Evolutionary conservation across 371 early-diverging fungal species (phyloP).

Genomic region (Zopfochytrium polystomum): DNA sequence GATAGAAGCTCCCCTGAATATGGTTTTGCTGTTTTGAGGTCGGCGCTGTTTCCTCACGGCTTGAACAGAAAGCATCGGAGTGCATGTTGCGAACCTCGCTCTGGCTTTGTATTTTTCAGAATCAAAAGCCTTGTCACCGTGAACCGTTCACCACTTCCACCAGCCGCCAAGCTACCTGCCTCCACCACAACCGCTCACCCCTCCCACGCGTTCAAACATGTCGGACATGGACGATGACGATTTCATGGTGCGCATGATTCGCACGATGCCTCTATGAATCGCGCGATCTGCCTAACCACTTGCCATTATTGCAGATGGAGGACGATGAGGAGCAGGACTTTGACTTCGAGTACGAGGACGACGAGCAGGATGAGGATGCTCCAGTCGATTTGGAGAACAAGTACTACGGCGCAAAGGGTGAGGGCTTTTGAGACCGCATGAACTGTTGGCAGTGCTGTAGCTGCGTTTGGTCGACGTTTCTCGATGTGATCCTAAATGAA

Average conservation of each 20-base stretch:
- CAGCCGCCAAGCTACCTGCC: too few relatives aligned
- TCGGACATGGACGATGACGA: conserved; percentile 42
- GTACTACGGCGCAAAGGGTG: conserved; percentile 94
- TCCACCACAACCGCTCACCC: too few relatives aligned
- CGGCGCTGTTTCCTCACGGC: too few relatives aligned
- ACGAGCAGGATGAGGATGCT: conserved; percentile 80
- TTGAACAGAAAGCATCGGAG: too few relatives aligned
- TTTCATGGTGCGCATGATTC: conserved; percentile 33
- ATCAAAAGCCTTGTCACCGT: too few relatives aligned
- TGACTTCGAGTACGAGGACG: conserved; percentile 86
- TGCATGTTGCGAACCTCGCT: too few relatives aligned
- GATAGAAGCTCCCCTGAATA: too few relatives aligned
- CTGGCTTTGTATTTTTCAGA: too few relatives aligned
- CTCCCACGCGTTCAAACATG: too few relatives aligned
- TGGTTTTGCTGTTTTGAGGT: too few relatives aligned
- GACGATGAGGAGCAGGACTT: conserved; percentile 83
- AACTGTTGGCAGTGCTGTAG: background rate
- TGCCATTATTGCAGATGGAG: conserved; percentile 34
- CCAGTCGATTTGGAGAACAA: conserved; percentile 88
- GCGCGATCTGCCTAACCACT: background rate
- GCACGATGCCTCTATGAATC: background rate
- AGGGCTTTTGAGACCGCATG: background rate
- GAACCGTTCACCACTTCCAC: too few relatives aligned
- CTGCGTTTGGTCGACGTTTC: background rate
- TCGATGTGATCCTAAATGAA: too few relatives aligned